Evolutionary conservation across 768 basidiomycete species (phyloP), one percentile per base, ranked within the genome.

Genomic region (Kwoniella sp.): DNA sequence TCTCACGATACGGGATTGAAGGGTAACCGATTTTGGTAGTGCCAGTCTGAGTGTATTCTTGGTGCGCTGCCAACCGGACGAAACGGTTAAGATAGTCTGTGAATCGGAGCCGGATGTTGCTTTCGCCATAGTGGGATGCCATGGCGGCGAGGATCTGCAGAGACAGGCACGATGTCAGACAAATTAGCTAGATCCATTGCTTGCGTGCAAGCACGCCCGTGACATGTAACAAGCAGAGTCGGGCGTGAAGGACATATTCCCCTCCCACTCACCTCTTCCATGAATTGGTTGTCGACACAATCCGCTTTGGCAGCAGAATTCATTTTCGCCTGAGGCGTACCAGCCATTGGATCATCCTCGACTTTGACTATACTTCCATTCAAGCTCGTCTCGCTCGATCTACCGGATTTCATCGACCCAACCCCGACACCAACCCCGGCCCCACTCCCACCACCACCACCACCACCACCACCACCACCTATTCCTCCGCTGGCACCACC

Each of bases 41-140:
- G 0, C 91, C 91, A 19, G 80, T 73, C 1, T 83, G 84, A n/a
- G 88, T 85, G 73, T 96, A 94, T 74, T 98, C 96, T 72, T 93
- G 95, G 48, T 90, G 85, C 13, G 93, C 88, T 1, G 95, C 90
- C 33, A 98, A 82, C 22, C 92, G 86, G 33, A 96, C 87, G 77
- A 99, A 97, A 1, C 94, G 87, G 46, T 80, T 79, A 0, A 90
- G 87, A 77, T 95, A 98, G 76, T 98, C 95, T 13, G 88, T 86
- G 76, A 98, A 93, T 26, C 92, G 86, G 70, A 88, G 85, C 10
- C 94, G 88, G 9, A 99, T 91, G 65, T 91, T 83, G 44, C 86
- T 83, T 81, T 98, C 96, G 27, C 94, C 92, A 74, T 89, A 93
- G 72, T 96, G 95, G 56, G 89, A 88, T n/a, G 88, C 85, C 44